Base-by-base conservation (phyloP, 306 rosid genomes). In the Castanospermum australe region DNA sequence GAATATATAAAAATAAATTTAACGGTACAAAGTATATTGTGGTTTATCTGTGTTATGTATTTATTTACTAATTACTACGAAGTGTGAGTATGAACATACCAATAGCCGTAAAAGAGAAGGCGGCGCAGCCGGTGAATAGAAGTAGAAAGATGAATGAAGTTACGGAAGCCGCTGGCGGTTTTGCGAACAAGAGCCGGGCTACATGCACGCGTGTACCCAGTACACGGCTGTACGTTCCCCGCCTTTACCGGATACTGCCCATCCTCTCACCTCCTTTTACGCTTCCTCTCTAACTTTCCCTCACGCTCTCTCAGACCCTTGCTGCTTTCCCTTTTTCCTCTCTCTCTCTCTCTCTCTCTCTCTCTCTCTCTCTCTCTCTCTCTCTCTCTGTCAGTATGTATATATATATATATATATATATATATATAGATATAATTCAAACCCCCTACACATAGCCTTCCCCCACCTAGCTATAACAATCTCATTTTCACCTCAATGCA, bases 121-220 rank as follows among this genome's bases (percentile, higher is more conserved):
- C n/a, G n/a, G n/a, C 25, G 64, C 11, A 57, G 64, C 64, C 10
- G 18, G 36, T 57, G 5, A 57, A 57, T 32, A 47, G 75, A 65
- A 55, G 75, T n/a, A 21, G 77, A 79, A 72, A 48, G 57, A 81
- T 32, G 77, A 79, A 72, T 56, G 57, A 81, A 73, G 75, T 74
- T 50, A 84, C 59, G 80, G 82, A 81, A 47, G 75, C 17, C 42
- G 80, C 55, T 68, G 82, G 84, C 54, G 30, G 64, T 69, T 69
- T 73, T 8, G 83, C 39, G 48, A 67, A 81, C 81, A 70, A 83
- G 74, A 67, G 67, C 75, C 84, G 73, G 28, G 32, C 52, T 82
- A 70, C 67, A 75, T 79, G 89, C 84, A 41, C 35, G 81, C 87
- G 76, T 86, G 77, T 75, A 82, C 73, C 73, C 86, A 24, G 80